Base-by-base conservation (phyloP, 2,329 filamentous ascomycete species). In the Aspergillus texensis region DNA sequence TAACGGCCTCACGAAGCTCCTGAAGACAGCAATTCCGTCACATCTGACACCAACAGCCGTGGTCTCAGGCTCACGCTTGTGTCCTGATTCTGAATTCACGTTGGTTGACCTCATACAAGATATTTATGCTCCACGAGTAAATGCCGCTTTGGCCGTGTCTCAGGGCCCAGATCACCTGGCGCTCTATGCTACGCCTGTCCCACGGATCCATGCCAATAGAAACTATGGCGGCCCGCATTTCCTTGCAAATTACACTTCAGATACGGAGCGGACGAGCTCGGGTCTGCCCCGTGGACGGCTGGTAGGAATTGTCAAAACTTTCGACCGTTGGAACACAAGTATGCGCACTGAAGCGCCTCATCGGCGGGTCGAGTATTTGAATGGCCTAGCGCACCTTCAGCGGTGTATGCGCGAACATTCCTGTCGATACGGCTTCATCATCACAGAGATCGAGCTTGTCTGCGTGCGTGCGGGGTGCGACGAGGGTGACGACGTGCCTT, bases 391-490 rank as follows among this genome's bases (percentile, higher is more conserved):
- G 0, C 92, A 96, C 71, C 83, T 97, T 52, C 94, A 98, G 79
- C 88, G 92, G 75, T 89, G 90, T 74, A 97, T 97, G 93, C 93
- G 94, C 77, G 93, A 96, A 80, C 92, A 97, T 80, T 89, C 89
- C 69, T 96, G 92, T 75, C 89, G 94, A 63, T 98, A 97, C 78
- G 94, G 94, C 60, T 98, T 97, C 83, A 94, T 98, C 78, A 88
- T 97, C 74, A 97, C 93, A 1, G 94, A 97, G 80, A 97, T 97
- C 71, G 94, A 98, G 80, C 88, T 97, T 10, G 89, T 97, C 45
- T 89, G 95, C 70, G 93, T 97, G 1, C 92, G 94, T 72, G 92
- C 91, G 68, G 93, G 94, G 58, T 82, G 79, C 62, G 80, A 86
- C 76, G 70, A 89, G 85, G 72, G 72, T 32, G 80, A 81, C 54